Conservation (phyloP, 495 filamentous ascomycete genomes). For the Sabuloglossum arenarium region DNA sequence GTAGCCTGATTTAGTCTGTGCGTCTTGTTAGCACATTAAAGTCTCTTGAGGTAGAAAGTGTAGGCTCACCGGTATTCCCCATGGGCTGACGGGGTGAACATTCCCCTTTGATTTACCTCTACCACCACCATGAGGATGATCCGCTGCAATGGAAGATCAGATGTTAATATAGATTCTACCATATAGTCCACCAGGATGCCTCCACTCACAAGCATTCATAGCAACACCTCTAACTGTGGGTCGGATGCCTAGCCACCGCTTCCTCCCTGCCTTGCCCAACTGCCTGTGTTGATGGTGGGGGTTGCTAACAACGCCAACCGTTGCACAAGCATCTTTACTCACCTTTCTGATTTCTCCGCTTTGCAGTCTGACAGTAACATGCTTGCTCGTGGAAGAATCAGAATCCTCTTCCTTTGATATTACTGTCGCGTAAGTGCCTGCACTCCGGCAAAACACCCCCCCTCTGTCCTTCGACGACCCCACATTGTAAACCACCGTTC, state of each 20-base stretch:
- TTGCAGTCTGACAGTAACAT: slow-evolving; percentile 64
- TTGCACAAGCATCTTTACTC: slow-evolving; percentile 78
- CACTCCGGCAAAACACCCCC: slow-evolving; percentile 81
- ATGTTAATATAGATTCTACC: neutral
- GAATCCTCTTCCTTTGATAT: slow-evolving; percentile 62
- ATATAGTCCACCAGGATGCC: neutral
- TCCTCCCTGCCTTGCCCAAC: slow-evolving; percentile 84
- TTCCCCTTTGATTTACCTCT: slow-evolving; percentile 98
- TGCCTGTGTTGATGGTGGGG: slow-evolving; percentile 72
- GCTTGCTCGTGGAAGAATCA: slow-evolving; percentile 28
- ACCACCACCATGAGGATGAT: slow-evolving; percentile 97
- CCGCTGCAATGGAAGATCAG: slow-evolving; percentile 22
- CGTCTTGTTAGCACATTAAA: slow-evolving; percentile 7
- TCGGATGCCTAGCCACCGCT: slow-evolving; percentile 77
- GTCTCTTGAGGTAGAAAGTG: neutral
- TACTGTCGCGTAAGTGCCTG: slow-evolving; percentile 75
- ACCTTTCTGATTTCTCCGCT: slow-evolving; percentile 82
- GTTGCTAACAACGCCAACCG: slow-evolving; percentile 85
- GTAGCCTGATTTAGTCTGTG: slow-evolving; percentile 81
- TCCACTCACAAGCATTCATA: slow-evolving; percentile 69
- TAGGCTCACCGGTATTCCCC: slow-evolving; percentile 73
- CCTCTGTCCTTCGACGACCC: slow-evolving; percentile 50
- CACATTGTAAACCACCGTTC: slow-evolving; percentile 76
- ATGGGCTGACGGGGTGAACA: slow-evolving; percentile 76
- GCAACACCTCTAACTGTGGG: slow-evolving; percentile 91